Base-by-base conservation (phyloP, 2,329 filamentous ascomycete genomes). In the Fusarium armeniacum region DNA sequence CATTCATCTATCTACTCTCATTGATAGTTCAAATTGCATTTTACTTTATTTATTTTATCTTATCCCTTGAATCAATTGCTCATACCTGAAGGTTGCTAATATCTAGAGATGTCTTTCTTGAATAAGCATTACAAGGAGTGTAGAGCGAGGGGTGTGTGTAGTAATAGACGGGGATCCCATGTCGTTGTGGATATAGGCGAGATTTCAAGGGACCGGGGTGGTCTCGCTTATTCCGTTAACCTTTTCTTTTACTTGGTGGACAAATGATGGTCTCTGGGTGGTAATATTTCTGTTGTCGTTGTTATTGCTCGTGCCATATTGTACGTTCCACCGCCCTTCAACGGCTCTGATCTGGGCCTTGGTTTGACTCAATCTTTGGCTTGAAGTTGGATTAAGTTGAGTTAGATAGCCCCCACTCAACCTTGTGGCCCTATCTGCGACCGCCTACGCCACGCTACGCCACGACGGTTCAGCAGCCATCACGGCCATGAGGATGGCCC, bases 401-500 rank as follows among this genome's bases (percentile, higher is more conserved):
- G 36, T 55, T 50, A 30, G 57, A 63, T 65, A 58, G 62, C 54
- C 72, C 71, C 60, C 56, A 62, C 50, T 35, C 41, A 57, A 58
- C 65, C 72, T 70, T 50, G 18, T 49, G 72, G 72, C 74, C 75
- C 50, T 56, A 74, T 74, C 68, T 76, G 70, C 73, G 66, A 75
- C 75, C 75, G 43, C 60, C 60, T 58, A 64, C 62, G 59, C 62
- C 60, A 64, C 60, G 45, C 62, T 64, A 58, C 62, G 67, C 66
- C 67, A 70, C 59, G 60, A 57, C 62, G 54, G 44, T 46, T 32
- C 49, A 51, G 28, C 16, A 18, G 22, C 11, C 57, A 64, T 67
- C 62, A 67, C 50, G 56, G 56, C 62, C 68, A 67, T 51, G 33
- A 58, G 41, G 56, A 61, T 59, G 67, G 58, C 55, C 67, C 60